Base-by-base conservation (phyloP, 371 early-diverging fungal genomes). In the Mucor lusitanicus region DNA sequence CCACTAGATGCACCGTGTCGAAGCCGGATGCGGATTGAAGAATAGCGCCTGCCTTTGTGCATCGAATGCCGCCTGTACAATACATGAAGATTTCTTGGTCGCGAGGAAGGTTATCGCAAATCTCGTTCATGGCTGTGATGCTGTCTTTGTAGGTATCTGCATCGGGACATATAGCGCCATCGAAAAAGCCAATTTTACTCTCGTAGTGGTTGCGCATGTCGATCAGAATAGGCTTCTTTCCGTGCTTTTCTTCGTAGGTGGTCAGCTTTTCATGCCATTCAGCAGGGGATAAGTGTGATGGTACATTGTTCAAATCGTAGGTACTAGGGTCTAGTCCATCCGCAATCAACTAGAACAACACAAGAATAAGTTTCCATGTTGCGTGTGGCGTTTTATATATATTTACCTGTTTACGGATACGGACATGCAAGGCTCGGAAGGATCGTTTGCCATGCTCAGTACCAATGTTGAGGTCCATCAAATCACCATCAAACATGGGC, bases 171-270 rank as follows among this genome's bases (percentile, higher is more conserved):
- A 87, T 84, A 3, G 94, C 90, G 32, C 87, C 84, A 46, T 88
- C 88, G 71, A 94, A 94, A 62, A 85, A 85, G 6, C 94, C 94
- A 39, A 94, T 86, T 1, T 86, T 75, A 61, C 88, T 90, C 73
- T 94, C 94, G 67, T 93, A 94, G 28, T 86, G 88, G 64, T 94
- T 94, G 54, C 94, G 83, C 93, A 94, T 92, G 69, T 94, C 94
- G 30, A 94, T 88, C 54, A 93, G 66, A 19, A 90, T 63, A 9
- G 84, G 84, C 25, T 81, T 76, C 58, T 80, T 74, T 23, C 78
- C 78, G 62, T 80, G 76, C 54, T 72, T 67, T 46, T 60, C 17
- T 62, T 78, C 78, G 25, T 81, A 81, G 19, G 65, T 63, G 0
- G 63, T 64, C 30, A 74, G 48, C 17, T 76, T 64, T 13, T 77